Conservation (phyloP, 441 rosid genomes). For the Eutrema salsugineum region DNA sequence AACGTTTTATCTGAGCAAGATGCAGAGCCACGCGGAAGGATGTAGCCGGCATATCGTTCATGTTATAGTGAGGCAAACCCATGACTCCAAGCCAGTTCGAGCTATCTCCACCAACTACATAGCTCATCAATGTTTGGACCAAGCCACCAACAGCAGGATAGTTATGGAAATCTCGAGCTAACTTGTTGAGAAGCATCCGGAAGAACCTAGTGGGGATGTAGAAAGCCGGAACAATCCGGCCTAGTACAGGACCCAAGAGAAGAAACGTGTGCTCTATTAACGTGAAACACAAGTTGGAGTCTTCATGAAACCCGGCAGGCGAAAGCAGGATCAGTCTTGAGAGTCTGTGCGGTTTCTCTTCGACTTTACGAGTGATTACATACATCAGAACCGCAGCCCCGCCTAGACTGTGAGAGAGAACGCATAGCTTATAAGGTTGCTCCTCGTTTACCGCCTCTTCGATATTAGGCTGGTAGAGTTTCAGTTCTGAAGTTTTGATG, state of each 20-base stretch:
- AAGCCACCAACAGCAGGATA: conserved; percentile 95
- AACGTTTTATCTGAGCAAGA: conserved; percentile 81
- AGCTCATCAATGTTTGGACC: conserved; percentile 86
- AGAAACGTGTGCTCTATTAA: conserved; percentile 48
- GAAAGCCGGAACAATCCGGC: conserved; percentile 60
- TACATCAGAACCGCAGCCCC: conserved; percentile 89
- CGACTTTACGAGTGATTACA: conserved; percentile 53
- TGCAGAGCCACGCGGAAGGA: conserved; percentile 73
- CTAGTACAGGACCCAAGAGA: conserved; percentile 50
- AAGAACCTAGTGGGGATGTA: conserved; percentile 95
- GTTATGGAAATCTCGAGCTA: conserved; percentile 91
- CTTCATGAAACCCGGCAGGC: conserved; percentile 91
- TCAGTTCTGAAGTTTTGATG: conserved; percentile 76
- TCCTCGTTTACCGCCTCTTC: conserved; percentile 48
- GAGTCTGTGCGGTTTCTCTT: conserved; percentile 78
- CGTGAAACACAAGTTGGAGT: conserved; percentile 58
- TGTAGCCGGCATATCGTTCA: conserved; percentile 95
- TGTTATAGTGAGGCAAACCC: conserved; percentile 89
- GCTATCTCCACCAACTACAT: conserved; percentile 82
- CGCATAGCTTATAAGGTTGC: conserved; percentile 84
- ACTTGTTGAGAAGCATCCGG: conserved; percentile 86
- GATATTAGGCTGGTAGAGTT: conserved; percentile 49
- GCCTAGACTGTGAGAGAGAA: conserved; percentile 88
- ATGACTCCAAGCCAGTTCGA: conserved; percentile 93
- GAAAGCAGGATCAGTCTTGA: conserved; percentile 79